Percentiles rank a stretch among this genome's conserved stretches.
phyloP scores from a whole-genome alignment of 1,284 basidiomycete species.

The Ganoderma lingzhi region DNA sequence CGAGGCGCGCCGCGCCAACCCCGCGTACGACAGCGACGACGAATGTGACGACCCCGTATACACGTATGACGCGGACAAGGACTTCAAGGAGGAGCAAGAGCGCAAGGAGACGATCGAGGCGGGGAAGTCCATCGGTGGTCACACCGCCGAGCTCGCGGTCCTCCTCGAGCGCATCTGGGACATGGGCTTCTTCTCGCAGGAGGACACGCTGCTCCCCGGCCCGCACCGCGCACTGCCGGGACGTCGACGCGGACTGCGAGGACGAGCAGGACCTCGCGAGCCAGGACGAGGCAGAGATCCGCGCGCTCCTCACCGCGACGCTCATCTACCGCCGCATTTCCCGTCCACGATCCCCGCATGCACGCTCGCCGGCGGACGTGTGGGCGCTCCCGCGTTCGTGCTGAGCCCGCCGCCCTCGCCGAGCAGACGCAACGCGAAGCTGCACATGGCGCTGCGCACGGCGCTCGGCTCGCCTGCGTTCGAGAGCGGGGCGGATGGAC shows the following conservation, averaged over 20 bases:
- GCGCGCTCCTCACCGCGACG: slow-evolving; percentile 61
- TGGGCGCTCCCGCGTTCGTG: slow-evolving; percentile 46
- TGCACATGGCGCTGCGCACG: slow-evolving; percentile 54
- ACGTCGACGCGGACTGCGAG: slow-evolving; percentile 40
- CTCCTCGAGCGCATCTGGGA: slow-evolving; percentile 63
- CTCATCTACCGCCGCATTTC: slow-evolving; percentile 68
- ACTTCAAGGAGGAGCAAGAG: slow-evolving; percentile 45
- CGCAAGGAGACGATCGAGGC: slow-evolving; percentile 59
- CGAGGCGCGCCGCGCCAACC: slow-evolving; percentile 25
- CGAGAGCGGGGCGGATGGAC: slow-evolving; percentile 49
- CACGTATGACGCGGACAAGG: slow-evolving; percentile 46
- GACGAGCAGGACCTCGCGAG: slow-evolving; percentile 47
- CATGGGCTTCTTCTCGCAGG: slow-evolving; percentile 41
- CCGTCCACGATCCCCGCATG: slow-evolving; percentile 47
- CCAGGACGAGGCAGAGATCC: slow-evolving; percentile 51
- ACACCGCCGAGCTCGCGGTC: slow-evolving; percentile 59
- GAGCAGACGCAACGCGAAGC: slow-evolving; percentile 47
- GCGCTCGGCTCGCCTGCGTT: slow-evolving; percentile 68
- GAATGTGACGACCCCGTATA: slow-evolving; percentile 37
- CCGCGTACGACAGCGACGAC: slow-evolving; percentile 31
- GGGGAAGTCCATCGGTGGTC: slow-evolving; percentile 67
- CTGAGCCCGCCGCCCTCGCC: slow-evolving; percentile 69
- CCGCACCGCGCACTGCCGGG: slow-evolving; percentile 28
- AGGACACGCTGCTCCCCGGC: slow-evolving; percentile 37
- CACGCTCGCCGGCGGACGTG: slow-evolving; percentile 24